phyloP scores from a whole-genome alignment of 78 protist genomes.

The Tieghemostelium lacteum region DNA sequence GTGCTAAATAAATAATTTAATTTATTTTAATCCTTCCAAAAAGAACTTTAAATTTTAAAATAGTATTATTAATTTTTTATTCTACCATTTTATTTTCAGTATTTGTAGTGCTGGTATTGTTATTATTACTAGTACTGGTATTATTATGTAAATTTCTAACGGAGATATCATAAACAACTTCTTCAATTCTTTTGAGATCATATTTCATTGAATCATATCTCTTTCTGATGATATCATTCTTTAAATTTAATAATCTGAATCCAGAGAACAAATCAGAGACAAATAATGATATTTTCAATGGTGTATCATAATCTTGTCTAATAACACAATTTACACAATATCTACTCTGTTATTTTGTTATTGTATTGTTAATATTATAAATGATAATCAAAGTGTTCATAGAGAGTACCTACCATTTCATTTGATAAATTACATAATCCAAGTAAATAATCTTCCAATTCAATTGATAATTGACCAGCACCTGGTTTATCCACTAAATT shows the following conservation, averaged over 20 bases:
- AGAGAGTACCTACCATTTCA: constrained; percentile 52
- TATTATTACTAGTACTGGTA: too few relatives aligned
- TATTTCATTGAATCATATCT: constrained; percentile 77
- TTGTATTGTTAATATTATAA: neutral
- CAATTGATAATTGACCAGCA: constrained; percentile 53
- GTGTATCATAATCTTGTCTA: constrained; percentile 67
- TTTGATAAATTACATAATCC: constrained; percentile 75
- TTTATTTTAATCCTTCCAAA: too few relatives aligned
- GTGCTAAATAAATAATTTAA: constrained; percentile 52
- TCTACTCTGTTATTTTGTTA: constrained; percentile 48
- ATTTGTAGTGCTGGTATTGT: too few relatives aligned
- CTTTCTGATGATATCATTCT: constrained; percentile 87
- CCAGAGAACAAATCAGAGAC: constrained; percentile 77
- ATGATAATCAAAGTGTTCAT: neutral
- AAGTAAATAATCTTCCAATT: constrained; percentile 78
- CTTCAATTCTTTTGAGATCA: constrained; percentile 87
- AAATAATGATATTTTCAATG: constrained; percentile 34
- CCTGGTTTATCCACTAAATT: neutral
- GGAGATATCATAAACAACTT: constrained; percentile 86
- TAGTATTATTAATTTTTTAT: too few relatives aligned
- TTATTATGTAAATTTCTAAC: constrained; percentile 82
- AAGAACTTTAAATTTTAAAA: too few relatives aligned
- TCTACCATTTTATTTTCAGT: too few relatives aligned
- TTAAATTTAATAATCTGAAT: constrained; percentile 82
- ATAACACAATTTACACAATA: constrained; percentile 83